Conservation (phyloP, 148 eudicot genomes). For the Rhododendron williamsianum region DNA sequence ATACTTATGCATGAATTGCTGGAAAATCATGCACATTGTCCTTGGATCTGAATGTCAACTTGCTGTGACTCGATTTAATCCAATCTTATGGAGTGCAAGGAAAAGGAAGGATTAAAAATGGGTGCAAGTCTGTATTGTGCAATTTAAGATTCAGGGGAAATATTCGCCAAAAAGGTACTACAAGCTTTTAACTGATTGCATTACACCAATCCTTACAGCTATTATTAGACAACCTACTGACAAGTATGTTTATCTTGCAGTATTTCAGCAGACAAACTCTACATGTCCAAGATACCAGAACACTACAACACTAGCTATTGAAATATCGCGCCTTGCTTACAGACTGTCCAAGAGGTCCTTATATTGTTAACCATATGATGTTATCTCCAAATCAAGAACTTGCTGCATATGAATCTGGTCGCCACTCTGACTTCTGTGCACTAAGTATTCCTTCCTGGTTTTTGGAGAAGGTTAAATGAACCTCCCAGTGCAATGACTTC, state of each 20-base stretch:
- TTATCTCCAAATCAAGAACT: slow-evolving; percentile 23
- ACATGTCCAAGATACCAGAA: background rate
- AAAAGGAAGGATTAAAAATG: background rate
- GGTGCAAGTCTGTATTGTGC: background rate
- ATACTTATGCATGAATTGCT: too few species aligned
- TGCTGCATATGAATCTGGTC: slow-evolving; percentile 38
- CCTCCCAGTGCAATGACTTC: slow-evolving; percentile 59
- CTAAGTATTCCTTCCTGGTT: slow-evolving; percentile 52
- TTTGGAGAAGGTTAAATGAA: slow-evolving; percentile 33
- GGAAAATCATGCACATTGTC: too few species aligned
- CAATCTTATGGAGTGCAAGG: background rate
- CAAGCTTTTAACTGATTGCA: background rate
- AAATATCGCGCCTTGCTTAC: background rate
- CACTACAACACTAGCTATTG: background rate
- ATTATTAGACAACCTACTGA: background rate
- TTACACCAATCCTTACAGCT: background rate
- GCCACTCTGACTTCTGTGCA: slow-evolving; percentile 57
- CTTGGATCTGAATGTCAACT: too few species aligned
- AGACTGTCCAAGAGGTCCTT: background rate
- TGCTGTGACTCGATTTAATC: background rate
- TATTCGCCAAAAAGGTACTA: background rate
- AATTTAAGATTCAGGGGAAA: background rate
- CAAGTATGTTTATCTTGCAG: background rate
- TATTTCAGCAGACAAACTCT: slow-evolving; percentile 1
- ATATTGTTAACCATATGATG: background rate